Evolutionary conservation across 192 early-diverging fungal genomes (phyloP).

Genomic region (Backusella luteola): DNA sequence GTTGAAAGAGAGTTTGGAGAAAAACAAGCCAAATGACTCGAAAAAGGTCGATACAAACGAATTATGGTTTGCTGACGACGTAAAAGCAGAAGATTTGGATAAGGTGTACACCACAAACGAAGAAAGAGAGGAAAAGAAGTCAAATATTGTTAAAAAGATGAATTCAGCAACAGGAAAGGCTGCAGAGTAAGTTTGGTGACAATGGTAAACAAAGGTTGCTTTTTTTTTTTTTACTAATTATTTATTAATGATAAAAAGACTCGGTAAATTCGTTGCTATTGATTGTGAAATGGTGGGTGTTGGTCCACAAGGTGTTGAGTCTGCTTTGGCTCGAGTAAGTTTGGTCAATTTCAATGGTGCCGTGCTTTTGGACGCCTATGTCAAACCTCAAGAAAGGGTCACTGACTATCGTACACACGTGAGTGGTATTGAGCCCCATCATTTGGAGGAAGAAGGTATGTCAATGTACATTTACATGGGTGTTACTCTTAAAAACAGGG

Average conservation of each 20-base stretch:
- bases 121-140: conserved; percentile 35
- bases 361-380: conserved; percentile 81
- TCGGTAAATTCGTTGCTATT: conserved; percentile 90
- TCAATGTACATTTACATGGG: background rate
- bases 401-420: conserved; percentile 93
- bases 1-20: conserved; percentile 6
- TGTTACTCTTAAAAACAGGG: too few species aligned
- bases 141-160: conserved; percentile 30
- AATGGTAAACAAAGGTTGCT: too few species aligned
- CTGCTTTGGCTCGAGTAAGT: conserved; percentile 89
- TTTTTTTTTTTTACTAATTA: background rate
- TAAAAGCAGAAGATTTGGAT: conserved; percentile 46
- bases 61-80: conserved; percentile 54
- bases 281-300: conserved; percentile 99
- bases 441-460: conserved; percentile 49
- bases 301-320: conserved; percentile 75
- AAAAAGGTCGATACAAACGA: conserved; percentile 38
- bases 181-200: conserved; percentile 19
- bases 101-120: conserved; percentile 43
- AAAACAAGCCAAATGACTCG: background rate
- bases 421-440: conserved; percentile 85
- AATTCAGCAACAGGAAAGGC: conserved; percentile 22
- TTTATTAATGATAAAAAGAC: conserved; percentile 28
- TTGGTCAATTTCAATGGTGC: conserved; percentile 95
- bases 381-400: conserved; percentile 77